These are phyloP conservation scores for Metarhizium brunneum DNA, from an alignment of 2,329 filamentous ascomycete genomes.

Conservation along the genomic window DNA sequence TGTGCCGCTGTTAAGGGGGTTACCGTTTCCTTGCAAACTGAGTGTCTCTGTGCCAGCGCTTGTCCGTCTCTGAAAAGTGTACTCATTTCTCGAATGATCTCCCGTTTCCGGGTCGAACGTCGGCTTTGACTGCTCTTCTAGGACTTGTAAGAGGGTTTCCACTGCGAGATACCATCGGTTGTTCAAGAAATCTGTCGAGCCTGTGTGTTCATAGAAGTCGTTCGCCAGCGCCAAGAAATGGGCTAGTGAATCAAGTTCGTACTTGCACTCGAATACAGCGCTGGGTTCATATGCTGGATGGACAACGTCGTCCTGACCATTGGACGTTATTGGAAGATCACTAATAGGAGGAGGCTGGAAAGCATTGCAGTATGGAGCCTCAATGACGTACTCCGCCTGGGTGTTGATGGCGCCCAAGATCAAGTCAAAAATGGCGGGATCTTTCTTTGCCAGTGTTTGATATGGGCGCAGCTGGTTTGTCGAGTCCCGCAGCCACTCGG, in stretches of 20 bases:
- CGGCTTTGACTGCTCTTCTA: constrained; percentile 68
- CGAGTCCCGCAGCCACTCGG: constrained; percentile 85
- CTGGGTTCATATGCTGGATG: constrained; percentile 79
- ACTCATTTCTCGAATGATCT: constrained; percentile 60
- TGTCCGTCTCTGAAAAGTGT: constrained; percentile 79
- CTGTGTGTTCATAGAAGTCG: constrained; percentile 74
- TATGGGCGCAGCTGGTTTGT: constrained; percentile 92
- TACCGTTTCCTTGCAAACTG: constrained; percentile 73
- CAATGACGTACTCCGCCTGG: constrained; percentile 88
- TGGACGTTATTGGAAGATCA: constrained; percentile 59
- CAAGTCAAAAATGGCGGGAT: constrained; percentile 66
- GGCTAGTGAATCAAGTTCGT: constrained; percentile 91
- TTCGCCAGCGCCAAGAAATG: constrained; percentile 82
- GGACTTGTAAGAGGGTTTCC: constrained; percentile 60
- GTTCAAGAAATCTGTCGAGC: constrained; percentile 69
- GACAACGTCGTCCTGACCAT: constrained; percentile 75
- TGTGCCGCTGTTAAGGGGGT: constrained; percentile 76
- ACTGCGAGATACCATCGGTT: constrained; percentile 71
- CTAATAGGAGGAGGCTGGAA: constrained; percentile 91
- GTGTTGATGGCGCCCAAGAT: constrained; percentile 94
- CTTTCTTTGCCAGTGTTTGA: constrained; percentile 72
- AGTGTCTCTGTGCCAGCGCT: constrained; percentile 84
- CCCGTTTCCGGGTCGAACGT: constrained; percentile 68
- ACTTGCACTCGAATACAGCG: constrained; percentile 96
- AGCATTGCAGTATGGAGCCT: constrained; percentile 94